Base-by-base conservation (phyloP, 805 yeast genomes). In the Zygosaccharomyces gambellarensis region DNA sequence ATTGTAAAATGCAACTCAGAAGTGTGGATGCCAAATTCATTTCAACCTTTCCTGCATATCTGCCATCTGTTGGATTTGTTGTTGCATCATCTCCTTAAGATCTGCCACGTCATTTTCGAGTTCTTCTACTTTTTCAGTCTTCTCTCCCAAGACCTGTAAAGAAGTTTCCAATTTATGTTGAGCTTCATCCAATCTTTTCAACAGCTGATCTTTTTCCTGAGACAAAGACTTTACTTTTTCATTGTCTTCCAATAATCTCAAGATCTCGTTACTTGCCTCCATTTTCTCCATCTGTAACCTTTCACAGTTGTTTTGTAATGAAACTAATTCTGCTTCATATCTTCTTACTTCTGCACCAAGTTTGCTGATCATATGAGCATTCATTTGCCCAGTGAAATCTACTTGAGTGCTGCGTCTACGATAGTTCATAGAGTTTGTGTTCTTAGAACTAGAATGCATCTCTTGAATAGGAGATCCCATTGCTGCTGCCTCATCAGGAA, bases 41-140 rank as follows among this genome's bases (percentile, higher is more conserved):
- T 56, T 50, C 28, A 47, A 23, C 8, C 48, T 51, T 43, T 64
- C 72, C 55, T 83, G 87, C 58, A 85, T 57, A 39, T 78, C 84
- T 39, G 89, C 82, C 79, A 92, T 76, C 56, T 90, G 94, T 65
- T 87, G 95, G 39, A 92, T 90, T 67, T 92, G 99, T 53, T 78
- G 78, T 52, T 81, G 76, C 65, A 89, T 78, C 72, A 94, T 73
- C 42, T 87, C 95, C 68, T 94, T 94, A 67, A 92, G 74, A 67
- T 94, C 99, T 4, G 74, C 77, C 14, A 94, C 92, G 62, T 94
- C 99, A 6, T 95, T 96, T 55, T 76, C 78, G 41, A 94, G 74
- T 66, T 94, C 99, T 48, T 82, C 86, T 4, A 87, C 92, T 53
- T 74, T 76, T 64, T 95, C 99, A 5, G 88, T 77, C 63, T 90